Evolutionary conservation across 106 monocot species (phyloP).

Genomic region (Dioscorea dumetorum): DNA sequence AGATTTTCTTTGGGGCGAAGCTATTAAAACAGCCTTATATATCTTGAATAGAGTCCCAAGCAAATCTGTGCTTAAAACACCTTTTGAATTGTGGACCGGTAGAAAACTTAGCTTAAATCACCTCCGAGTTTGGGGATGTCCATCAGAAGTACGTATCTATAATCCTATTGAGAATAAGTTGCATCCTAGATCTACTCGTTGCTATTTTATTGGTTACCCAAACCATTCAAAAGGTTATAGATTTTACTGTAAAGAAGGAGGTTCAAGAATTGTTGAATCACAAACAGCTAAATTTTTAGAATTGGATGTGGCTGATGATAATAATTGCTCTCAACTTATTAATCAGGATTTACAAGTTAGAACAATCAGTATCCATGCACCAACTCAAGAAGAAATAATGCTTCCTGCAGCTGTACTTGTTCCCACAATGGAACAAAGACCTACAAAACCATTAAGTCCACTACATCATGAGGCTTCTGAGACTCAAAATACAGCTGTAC

Average conservation of each 20-base stretch:
- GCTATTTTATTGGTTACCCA: conserved; percentile 1
- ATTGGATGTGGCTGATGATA: neutral
- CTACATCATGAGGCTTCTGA: neutral
- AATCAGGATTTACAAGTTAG: too few relatives aligned
- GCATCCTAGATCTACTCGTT: neutral
- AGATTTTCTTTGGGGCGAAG: neutral
- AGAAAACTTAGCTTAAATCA: neutral
- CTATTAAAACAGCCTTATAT: neutral
- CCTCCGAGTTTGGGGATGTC: neutral
- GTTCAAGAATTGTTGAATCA: neutral
- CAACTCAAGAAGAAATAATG: too few relatives aligned
- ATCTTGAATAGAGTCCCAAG: neutral
- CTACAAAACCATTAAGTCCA: too few relatives aligned
- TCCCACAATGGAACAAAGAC: too few relatives aligned
- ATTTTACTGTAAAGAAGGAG: neutral
- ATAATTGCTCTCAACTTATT: neutral
- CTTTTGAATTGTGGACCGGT: neutral
- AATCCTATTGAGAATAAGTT: neutral
- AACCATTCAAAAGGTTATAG: neutral
- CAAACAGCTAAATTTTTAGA: neutral
- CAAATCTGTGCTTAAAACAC: neutral
- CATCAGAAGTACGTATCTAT: neutral
- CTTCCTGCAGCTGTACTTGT: too few relatives aligned
- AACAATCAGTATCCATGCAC: too few relatives aligned
- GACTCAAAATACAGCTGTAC: neutral